These are phyloP conservation scores for Dothistroma pini DNA, from an alignment of 2,329 filamentous ascomycete species.

Conservation along the genomic window DNA sequence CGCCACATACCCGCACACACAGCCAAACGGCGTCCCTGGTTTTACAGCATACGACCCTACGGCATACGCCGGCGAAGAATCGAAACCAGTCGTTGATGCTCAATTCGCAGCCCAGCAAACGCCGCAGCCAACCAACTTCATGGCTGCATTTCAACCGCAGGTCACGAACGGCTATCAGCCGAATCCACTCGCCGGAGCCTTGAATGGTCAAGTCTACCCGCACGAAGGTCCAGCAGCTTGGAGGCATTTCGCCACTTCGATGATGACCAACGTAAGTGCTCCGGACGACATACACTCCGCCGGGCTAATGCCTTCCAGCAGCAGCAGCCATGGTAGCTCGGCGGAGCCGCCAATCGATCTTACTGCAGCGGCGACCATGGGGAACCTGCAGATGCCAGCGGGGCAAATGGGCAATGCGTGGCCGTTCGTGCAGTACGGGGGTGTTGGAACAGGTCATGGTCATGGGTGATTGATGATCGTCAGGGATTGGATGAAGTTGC, in stretches of 20 bases:
- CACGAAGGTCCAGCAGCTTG: constrained; percentile 30
- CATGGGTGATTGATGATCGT: neutral
- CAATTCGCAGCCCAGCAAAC: constrained; percentile 19
- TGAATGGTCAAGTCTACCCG: constrained; percentile 16
- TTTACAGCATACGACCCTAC: constrained; percentile 15
- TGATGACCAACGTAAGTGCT: constrained; percentile 23
- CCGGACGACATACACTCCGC: constrained; percentile 19
- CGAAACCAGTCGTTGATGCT: constrained; percentile 26
- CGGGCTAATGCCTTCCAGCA: constrained; percentile 16
- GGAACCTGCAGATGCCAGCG: constrained; percentile 23
- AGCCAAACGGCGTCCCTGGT: constrained; percentile 14
- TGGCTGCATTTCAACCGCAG: constrained; percentile 21
- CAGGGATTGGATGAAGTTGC: neutral
- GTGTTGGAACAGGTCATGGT: neutral
- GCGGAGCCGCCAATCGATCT: constrained; percentile 8
- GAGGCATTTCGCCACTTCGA: constrained; percentile 32
- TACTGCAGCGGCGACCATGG: constrained; percentile 18
- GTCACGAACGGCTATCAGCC: constrained; percentile 13
- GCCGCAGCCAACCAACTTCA: constrained; percentile 16
- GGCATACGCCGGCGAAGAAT: constrained; percentile 15
- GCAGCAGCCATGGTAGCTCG: constrained; percentile 12
- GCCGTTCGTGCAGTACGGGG: constrained; percentile 26
- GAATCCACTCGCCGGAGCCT: constrained; percentile 5
- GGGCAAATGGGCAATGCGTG: constrained; percentile 23
- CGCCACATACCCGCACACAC: constrained; percentile 11